Conservation (phyloP, 2,329 filamentous ascomycete genomes). For the Seiridium cupressi region DNA sequence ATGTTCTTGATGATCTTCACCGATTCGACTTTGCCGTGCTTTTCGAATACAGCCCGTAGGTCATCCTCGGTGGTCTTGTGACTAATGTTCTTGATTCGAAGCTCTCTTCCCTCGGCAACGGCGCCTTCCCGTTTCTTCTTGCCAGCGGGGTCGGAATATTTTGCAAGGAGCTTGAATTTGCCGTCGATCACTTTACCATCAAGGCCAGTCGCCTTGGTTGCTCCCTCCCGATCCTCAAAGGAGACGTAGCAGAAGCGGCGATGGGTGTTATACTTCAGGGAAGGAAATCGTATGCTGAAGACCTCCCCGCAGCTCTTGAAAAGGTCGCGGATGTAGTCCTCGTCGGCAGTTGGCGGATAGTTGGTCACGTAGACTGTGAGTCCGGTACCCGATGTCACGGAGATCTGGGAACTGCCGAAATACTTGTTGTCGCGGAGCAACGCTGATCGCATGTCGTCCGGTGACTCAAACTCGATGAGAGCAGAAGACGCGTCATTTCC, state of each 20-base stretch:
- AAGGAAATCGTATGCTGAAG: slow-evolving; percentile 83
- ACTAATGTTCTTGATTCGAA: slow-evolving; percentile 73
- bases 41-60: slow-evolving; percentile 67
- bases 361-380: slow-evolving; percentile 90
- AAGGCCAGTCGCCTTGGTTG: slow-evolving; percentile 69
- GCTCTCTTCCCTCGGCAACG: slow-evolving; percentile 81
- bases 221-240: slow-evolving; percentile 69
- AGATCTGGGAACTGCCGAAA: slow-evolving; percentile 70
- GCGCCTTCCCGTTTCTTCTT: slow-evolving; percentile 80
- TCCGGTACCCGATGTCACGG: slow-evolving; percentile 71
- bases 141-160: slow-evolving; percentile 78
- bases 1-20: slow-evolving; percentile 70
- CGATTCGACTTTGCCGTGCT: slow-evolving; percentile 72
- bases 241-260: slow-evolving; percentile 95
- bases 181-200: slow-evolving; percentile 70
- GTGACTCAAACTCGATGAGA: slow-evolving; percentile 79
- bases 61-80: slow-evolving; percentile 63
- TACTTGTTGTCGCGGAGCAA: slow-evolving; percentile 78
- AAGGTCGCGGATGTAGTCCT: slow-evolving; percentile 64
- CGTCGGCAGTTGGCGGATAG: slow-evolving; percentile 76
- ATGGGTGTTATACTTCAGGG: slow-evolving; percentile 82
- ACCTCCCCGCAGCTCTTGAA: slow-evolving; percentile 79
- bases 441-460: slow-evolving; percentile 79
- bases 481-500: slow-evolving; percentile 65
- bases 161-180: slow-evolving; percentile 67